Evolutionary conservation across 345 rosid species (phyloP), one percentile per base, ranked within the genome.

Genomic region (Microcos paniculata): DNA sequence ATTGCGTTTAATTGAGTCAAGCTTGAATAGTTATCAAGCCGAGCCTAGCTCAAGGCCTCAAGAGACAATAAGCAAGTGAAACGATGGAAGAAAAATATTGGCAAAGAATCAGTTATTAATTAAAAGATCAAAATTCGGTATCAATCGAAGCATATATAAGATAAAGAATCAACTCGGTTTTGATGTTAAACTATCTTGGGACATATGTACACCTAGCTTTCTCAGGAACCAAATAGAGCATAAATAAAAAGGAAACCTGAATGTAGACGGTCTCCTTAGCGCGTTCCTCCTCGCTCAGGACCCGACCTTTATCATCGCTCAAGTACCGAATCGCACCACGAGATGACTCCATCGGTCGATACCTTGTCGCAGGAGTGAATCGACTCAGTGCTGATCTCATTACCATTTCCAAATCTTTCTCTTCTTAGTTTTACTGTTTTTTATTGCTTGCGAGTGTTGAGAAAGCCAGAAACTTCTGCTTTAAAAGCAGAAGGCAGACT

Each of bases 281-380:
- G 62, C 89, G 97, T 70, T 94, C 96, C 87, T 94, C 97, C 71
- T 94, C 97, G 77, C 94, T 86, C 48, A 94, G 86, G 67, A 94
- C n/a, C 35, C 91, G 89, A 40, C 97, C 97, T 81, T 72, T 86
- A 64, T 24, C 88, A 62, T 92, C 95, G 80, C 91, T 85, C 79
- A 94, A 86, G 84, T 71, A 82, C 26, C 94, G 91, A 80, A 82
- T 75, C 46, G 84, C 84, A 24, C 92, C 86, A 4, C 85, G 89
- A 80, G 82, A 62, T 76, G 91, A 78, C 56, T 75, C 77, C 84
- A 88, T 82, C 31, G 85, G 42, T 16, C 92, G 88, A 59, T 75
- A 84, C 65, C 89, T 18, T 30, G 28, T 23, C 31, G 49, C 75
- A 19, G 12, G 33, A 38, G 43, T 70, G 56, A 86, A 76, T 73